Evolutionary conservation across 768 basidiomycete genomes (phyloP), one percentile per base, ranked within the genome.

Genomic region (Calocera viscosa): DNA sequence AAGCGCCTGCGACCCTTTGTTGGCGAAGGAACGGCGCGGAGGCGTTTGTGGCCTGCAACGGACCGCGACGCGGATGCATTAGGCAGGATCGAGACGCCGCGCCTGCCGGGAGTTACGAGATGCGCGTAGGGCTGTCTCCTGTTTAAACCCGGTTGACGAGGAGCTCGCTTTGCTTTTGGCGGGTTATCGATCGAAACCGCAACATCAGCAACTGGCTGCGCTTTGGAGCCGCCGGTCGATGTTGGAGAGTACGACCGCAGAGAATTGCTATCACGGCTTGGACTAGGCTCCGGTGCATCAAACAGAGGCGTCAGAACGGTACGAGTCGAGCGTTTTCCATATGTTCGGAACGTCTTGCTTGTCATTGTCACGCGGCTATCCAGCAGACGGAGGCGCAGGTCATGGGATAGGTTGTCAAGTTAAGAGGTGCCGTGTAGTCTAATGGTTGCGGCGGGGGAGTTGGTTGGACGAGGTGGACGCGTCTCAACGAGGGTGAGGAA

Each of bases 1-100:
- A 32, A 60, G 53, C 53, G 53, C 30, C 30, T 26, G 53, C 26
- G 30, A 32, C 53, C 53, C 30, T 60, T 60, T 60, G 53, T 60
- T 60, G 53, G 53, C 30, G 53, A 60, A 60, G 53, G 53, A 5
- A 19, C 24, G 53, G 53, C 30, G 53, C 53, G 53, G 53, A 60
- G 53, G 53, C 53, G 53, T 32, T 60, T 60, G 53, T 60, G 53
- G 30, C 53, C 53, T 32, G 30, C 53, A 28, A 32, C 53, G 26
- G 53, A 60, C 14, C 53, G 53, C 2, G 53, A 60, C 26, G 53
- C 53, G 53, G 53, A 60, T 12, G 53, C 53, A 60, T 28, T 26
- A 19, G 26, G 53, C 53, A 28, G 14, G 14, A 49, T 28, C 24
- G 53, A 60, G 53, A 22, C 30, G 53, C 53, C 14, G 53, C 30